phyloP scores from a whole-genome alignment of 139 green algal genomes.

The Chlamydomonas sp. region DNA sequence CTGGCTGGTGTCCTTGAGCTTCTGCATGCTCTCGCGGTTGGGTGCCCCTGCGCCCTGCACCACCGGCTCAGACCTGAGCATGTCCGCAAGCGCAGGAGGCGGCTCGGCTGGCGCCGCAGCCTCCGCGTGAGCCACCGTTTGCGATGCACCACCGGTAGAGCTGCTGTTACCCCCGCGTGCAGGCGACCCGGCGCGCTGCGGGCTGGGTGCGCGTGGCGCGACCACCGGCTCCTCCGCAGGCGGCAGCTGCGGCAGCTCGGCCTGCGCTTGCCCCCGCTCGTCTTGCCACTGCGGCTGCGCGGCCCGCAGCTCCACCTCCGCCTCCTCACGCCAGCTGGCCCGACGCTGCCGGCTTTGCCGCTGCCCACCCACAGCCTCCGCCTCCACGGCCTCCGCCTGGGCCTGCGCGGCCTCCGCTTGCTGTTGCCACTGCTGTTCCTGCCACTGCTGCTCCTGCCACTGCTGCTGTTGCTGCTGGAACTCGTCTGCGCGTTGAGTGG shows the following conservation, averaged over 20 bases:
- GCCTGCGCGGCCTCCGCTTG: no score
- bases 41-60: neutral
- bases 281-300: no score
- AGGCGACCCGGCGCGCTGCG: no score
- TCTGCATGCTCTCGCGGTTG: constrained; percentile 2
- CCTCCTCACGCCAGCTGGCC: neutral
- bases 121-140: no score
- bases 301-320: no score
- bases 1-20: constrained; percentile 25
- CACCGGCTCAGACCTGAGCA: neutral
- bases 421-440: neutral
- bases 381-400: neutral
- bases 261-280: no score
- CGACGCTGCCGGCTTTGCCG: neutral
- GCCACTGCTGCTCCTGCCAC: neutral
- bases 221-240: no score
- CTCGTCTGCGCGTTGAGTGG: neutral
- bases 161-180: no score
- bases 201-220: no score
- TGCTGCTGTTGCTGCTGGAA: neutral
- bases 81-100: neutral
- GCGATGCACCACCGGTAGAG: no score
- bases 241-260: no score
- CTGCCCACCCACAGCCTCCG: neutral
- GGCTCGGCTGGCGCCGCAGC: neutral